phyloP scores from a whole-genome alignment of 1,139 yeast species.

The Suhomyces choctaworum region DNA sequence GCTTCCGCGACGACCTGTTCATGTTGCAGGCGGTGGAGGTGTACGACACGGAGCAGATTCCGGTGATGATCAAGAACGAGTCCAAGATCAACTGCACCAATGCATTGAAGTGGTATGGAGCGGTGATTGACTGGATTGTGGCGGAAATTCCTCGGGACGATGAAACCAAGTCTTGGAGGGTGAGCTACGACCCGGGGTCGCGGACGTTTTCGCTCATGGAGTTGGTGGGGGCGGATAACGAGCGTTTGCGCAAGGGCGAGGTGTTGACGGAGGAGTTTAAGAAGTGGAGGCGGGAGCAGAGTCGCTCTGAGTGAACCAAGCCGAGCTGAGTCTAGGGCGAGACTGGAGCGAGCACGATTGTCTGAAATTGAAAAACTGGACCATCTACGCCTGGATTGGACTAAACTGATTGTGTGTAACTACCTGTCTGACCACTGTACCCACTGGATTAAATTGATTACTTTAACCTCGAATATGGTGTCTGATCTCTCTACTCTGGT shows the following conservation, averaged over 20 bases:
- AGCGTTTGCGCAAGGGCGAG: constrained; percentile 33
- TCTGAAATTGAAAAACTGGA: too few species aligned
- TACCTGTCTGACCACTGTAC: too few species aligned
- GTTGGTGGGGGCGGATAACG: constrained; percentile 28
- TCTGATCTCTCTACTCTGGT: too few species aligned
- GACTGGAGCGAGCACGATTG: too few species aligned
- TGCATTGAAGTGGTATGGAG: constrained; percentile 83
- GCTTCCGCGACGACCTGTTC: constrained; percentile 77
- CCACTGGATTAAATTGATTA: too few species aligned
- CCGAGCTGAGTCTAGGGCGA: too few species aligned
- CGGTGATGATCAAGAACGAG: constrained; percentile 51
- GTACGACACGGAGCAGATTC: constrained; percentile 76
- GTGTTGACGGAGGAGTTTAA: constrained; percentile 57
- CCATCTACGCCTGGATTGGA: too few species aligned
- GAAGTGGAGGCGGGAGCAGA: constrained; percentile 50
- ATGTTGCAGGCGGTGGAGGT: constrained; percentile 68
- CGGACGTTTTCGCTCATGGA: constrained; percentile 33
- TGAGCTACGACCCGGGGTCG: constrained; percentile 37
- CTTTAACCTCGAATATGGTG: too few species aligned
- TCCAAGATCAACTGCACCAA: constrained; percentile 63
- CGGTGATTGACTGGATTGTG: constrained; percentile 75
- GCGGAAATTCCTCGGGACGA: constrained; percentile 53
- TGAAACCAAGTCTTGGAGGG: constrained; percentile 32
- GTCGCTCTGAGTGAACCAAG: too few species aligned
- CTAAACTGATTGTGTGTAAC: too few species aligned